Evolutionary conservation across 495 filamentous ascomycete species (phyloP), one percentile per base, ranked within the genome.

Genomic region (Tuber melanosporum): DNA sequence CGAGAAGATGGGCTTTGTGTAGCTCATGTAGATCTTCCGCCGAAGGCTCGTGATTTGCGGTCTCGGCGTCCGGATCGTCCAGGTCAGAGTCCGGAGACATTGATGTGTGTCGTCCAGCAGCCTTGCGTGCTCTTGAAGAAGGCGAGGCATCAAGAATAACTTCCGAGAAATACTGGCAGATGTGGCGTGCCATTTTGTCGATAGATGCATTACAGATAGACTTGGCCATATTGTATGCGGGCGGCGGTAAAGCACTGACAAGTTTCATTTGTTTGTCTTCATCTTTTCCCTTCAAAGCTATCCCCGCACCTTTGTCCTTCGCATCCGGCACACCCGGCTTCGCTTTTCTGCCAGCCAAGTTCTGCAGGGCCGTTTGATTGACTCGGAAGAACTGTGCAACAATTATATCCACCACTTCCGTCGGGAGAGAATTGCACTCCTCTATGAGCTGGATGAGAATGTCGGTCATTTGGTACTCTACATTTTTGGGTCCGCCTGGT

Each of bases 141-240:
- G 89, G 88, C 0, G 95, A 93, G 19, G 92, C 91, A 80, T 97
- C 93, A 70, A 97, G 89, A 74, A 99, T 95, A 39, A 98, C 93
- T 76, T 97, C 93, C 84, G 94, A 95, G 85, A 99, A 99, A 83
- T 98, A 99, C 82, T 96, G 94, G 78, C 93, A 94, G 74, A 98
- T 91, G 80, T 94, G 91, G 71, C 94, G 91, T 1, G 93, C 91
- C 95, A 99, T 98, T 83, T 94, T 93, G 77, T 97, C 95, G 3
- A 92, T 90, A 75, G 90, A 95, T n/a, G 88, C 86, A 81, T 95
- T 95, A 84, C 95, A 99, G 44, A 99, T 91, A 9, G 91, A 91
- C 84, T 94, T 96, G 44, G 95, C 94, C 93, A 98, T 97, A 79
- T 93, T 93, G 83, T 99, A 98, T 1, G 95, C 94, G 42, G 93